Evolutionary conservation across 805 yeast genomes (phyloP), one percentile per base, ranked within the genome.

Genomic region (Starmerella stellata): DNA sequence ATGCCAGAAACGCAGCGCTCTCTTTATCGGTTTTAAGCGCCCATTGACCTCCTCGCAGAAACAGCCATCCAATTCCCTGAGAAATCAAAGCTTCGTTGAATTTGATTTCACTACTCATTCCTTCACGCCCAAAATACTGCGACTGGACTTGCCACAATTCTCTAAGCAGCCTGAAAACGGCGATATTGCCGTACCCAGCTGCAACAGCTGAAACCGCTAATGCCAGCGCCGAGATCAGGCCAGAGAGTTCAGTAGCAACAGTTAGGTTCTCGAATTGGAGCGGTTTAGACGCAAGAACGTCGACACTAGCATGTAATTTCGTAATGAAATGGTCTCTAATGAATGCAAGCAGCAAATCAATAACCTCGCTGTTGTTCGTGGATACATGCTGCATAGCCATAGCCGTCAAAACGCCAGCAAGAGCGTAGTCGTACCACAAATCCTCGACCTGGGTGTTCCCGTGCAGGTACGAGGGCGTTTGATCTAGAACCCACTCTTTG

Each of bases 131-230:
- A 52, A 79, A 19, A 11, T 38, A 34, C 21, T 45, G 44, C 16
- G 44, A 43, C 15, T 27, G 21, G 24, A 41, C 21, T 21, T 45
- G 50, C 42, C 46, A 83, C 24, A 81, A 58, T 20, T 68, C 66
- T 42, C 93, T 65, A 32, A 81, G 61, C 38, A 95, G 65, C 48
- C 85, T 66, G 46, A 90, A 69, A 0, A 75, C 70, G 33, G 73
- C 78, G 38, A 85, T 57, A 53, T 90, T 95, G 1, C 98, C 96
- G 14, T 83, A 72, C 1, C 95, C 94, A 1, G 93, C 85, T 79
- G 82, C 78, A 0, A 83, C 66, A 21, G 81, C 63, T 0, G 95
- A 69, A 5, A 70, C 55, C 7, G 90, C 68, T 4, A 87, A 55
- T 1, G 75, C 66, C 13, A 82, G 47, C 1, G 76, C 60, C 44